These are phyloP conservation scores for Leersia perrieri DNA, from an alignment of 176 grass and related monocot genomes.

Conservation along the genomic window DNA sequence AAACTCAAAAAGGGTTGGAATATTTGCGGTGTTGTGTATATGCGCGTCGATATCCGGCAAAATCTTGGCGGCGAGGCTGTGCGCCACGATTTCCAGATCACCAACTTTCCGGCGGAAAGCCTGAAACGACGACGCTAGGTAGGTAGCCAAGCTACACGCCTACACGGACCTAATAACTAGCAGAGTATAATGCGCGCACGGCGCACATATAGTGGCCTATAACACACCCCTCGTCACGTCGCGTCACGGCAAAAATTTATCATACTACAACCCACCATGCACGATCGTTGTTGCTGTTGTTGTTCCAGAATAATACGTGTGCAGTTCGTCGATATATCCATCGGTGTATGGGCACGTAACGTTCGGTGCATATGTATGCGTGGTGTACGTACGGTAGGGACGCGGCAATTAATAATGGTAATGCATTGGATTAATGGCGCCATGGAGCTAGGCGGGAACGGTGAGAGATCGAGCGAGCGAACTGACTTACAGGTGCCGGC, in stretches of 20 bases:
- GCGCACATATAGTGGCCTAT: not conserved
- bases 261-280: not conserved
- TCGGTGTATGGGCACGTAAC: too few relatives aligned
- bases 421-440: too few relatives aligned
- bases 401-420: conserved; percentile 14
- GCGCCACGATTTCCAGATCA: conserved; percentile 38
- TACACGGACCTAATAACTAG: not conserved
- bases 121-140: not conserved
- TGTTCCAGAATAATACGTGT: not conserved
- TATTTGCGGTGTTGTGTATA: not conserved
- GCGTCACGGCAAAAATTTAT: not conserved
- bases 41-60: not conserved
- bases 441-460: not conserved
- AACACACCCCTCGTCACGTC: not conserved
- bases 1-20: not conserved
- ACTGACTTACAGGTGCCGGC: not conserved
- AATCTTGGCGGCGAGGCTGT: not conserved
- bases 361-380: not conserved
- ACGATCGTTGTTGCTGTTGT: not conserved
- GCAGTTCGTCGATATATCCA: not conserved
- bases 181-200: not conserved
- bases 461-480: not conserved
- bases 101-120: conserved; percentile 8
- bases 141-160: not conserved
- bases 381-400: not conserved